Evolutionary conservation across 2,329 filamentous ascomycete species (phyloP).

Genomic region (Phyllachora maydis): DNA sequence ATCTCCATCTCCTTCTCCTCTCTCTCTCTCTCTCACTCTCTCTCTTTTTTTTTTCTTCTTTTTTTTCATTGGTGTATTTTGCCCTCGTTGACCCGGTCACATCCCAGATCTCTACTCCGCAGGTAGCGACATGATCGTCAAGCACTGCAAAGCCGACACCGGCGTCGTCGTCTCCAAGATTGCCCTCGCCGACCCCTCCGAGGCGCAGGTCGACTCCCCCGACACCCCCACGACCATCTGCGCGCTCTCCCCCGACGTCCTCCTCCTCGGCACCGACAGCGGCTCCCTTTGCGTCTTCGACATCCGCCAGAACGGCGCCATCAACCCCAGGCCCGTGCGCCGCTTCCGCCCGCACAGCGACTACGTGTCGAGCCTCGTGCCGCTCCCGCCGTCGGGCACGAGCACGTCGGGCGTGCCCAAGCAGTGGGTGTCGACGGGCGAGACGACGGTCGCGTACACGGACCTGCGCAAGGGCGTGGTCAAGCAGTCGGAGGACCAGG

Average conservation of each 20-base stretch:
- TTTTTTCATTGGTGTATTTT: too few species aligned
- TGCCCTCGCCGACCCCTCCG: constrained; percentile 42
- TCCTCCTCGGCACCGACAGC: constrained; percentile 80
- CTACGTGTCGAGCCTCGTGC: constrained; percentile 75
- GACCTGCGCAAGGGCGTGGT: constrained; percentile 75
- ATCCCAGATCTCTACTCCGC: constrained; percentile 38
- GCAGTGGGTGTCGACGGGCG: constrained; percentile 88
- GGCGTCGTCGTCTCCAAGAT: constrained; percentile 66
- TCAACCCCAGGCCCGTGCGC: constrained; percentile 46
- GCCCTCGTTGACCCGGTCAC: too few species aligned
- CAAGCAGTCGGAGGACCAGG: constrained; percentile 81
- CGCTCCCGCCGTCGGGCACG: constrained; percentile 57
- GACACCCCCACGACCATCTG: constrained; percentile 54
- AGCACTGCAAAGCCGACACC: constrained; percentile 29
- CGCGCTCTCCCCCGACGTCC: constrained; percentile 65
- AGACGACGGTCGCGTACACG: constrained; percentile 75
- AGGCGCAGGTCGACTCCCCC: constrained; percentile 34
- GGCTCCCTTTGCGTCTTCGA: constrained; percentile 79
- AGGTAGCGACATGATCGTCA: constrained; percentile 33
- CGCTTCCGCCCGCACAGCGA: constrained; percentile 79
- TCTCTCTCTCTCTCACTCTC: constrained; percentile 1
- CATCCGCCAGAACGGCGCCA: constrained; percentile 37
- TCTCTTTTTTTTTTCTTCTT: constrained; percentile 1
- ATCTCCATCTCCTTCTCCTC: not conserved
- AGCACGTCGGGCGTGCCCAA: constrained; percentile 81